These are phyloP conservation scores for Pterula multifida DNA, from an alignment of 1,284 basidiomycete species.

Conservation along the genomic window DNA sequence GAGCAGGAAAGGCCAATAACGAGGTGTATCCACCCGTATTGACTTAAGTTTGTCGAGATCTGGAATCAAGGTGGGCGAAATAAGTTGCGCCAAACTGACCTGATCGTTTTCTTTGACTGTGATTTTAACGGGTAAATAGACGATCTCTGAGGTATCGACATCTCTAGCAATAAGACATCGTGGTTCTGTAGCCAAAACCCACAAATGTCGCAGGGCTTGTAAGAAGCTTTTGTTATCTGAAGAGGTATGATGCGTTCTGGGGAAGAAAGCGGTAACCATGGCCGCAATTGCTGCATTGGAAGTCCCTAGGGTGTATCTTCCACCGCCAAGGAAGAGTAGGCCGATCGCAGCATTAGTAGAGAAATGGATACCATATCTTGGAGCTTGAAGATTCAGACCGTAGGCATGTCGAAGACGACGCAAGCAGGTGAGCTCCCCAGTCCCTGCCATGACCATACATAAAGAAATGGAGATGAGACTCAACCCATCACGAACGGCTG, in stretches of 20 bases:
- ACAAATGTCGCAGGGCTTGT: slow-evolving; percentile 89
- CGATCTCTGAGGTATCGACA: slow-evolving; percentile 80
- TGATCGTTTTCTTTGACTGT: slow-evolving; percentile 55
- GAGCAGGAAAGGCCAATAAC: slow-evolving; percentile 89
- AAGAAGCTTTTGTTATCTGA: slow-evolving; percentile 87
- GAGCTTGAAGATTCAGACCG: slow-evolving; percentile 75
- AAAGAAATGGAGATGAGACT: slow-evolving; percentile 80
- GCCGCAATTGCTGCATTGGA: slow-evolving; percentile 88
- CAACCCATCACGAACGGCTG: slow-evolving; percentile 79
- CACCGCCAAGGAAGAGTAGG: slow-evolving; percentile 88
- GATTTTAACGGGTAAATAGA: slow-evolving; percentile 86
- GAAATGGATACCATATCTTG: slow-evolving; percentile 82
- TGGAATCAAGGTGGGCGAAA: slow-evolving; percentile 86
- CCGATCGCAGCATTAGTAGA: slow-evolving; percentile 89
- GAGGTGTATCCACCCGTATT: slow-evolving; percentile 80
- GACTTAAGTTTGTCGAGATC: slow-evolving; percentile 70
- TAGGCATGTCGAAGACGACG: slow-evolving; percentile 85
- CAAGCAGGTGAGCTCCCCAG: slow-evolving; percentile 85
- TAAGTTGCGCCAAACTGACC: slow-evolving; percentile 58
- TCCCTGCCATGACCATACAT: slow-evolving; percentile 92
- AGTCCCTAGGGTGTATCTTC: slow-evolving; percentile 85
- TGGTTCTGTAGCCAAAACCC: slow-evolving; percentile 93
- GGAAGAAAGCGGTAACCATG: slow-evolving; percentile 86
- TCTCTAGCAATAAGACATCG: slow-evolving; percentile 85
- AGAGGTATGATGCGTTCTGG: slow-evolving; percentile 68